Evolutionary conservation across 192 early-diverging fungal species (phyloP), one percentile per base, ranked within the genome.

Genomic region (Diversispora epigaea): DNA sequence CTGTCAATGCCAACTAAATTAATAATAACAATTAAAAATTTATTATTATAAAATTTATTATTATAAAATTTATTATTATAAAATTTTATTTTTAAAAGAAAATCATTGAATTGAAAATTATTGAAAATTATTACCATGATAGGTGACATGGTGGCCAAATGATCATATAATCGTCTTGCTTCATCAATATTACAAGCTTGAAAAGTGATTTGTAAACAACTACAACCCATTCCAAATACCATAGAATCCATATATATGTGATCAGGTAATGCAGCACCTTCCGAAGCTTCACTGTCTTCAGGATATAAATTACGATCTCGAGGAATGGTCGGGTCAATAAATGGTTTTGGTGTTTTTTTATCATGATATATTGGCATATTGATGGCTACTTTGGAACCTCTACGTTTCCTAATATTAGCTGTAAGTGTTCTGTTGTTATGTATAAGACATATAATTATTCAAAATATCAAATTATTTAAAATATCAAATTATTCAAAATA

Each of bases 191-290:
- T 92, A 76, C 92, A 93, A 43, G 96, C 95, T 80, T 99, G 97
- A 75, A 99, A 92, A 41, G 97, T 99, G 79, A 98, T 94, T 80
- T 99, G 97, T 32, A 99, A 85, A 78, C 97, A 99, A 76, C 90
- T 96, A 84, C 94, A 96, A 60, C 96, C 96, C 96, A 98, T 98
- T 40, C 97, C 96, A 86, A 99, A 98, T 70, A 92, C 93, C 97
- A 99, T 99, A 19, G 92, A 89, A 75, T 98, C 97, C 93, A 99
- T 93, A 83, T 98, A 99, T 40, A 99, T 95, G 80, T 97, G 95
- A 68, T 95, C 91, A 0, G 91, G 91, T n/a, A 86, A 81, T 10
- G 97, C 97, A 6, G 90, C 90, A 8, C 91, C 89, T 76, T 92
- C 89, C 4, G 83, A 83, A n/a, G 90, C 89, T 76, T 92, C 91